phyloP scores from a whole-genome alignment of 495 filamentous ascomycete species.

The Podospora fimiseda region DNA sequence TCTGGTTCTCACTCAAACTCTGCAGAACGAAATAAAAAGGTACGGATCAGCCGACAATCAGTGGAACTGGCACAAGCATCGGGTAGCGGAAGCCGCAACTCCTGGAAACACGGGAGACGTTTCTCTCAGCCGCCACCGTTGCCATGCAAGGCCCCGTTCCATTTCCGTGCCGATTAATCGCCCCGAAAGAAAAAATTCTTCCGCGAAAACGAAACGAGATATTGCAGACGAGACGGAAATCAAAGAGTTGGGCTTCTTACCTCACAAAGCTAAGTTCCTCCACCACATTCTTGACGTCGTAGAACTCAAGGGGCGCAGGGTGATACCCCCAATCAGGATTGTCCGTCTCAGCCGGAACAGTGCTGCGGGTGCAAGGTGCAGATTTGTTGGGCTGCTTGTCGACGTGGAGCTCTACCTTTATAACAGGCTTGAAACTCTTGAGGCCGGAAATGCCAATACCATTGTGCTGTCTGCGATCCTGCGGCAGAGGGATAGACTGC shows the following conservation, averaged over 20 bases:
- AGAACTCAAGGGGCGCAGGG: slow-evolving; percentile 31
- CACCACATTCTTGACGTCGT: slow-evolving; percentile 32
- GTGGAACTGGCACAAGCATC: neutral
- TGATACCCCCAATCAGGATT: slow-evolving; percentile 35
- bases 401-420: slow-evolving; percentile 77
- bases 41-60: neutral
- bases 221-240: neutral
- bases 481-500: slow-evolving; percentile 35
- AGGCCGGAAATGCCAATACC: slow-evolving; percentile 23
- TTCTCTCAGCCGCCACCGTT: neutral
- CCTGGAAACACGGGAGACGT: neutral
- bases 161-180: neutral
- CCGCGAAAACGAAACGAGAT: neutral
- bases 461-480: slow-evolving; percentile 10
- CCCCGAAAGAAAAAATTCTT: slow-evolving; percentile 2
- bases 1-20: too few relatives aligned
- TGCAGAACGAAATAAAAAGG: neutral
- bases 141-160: neutral
- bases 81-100: neutral
- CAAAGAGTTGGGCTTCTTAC: slow-evolving; percentile 25
- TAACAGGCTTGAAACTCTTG: slow-evolving; percentile 32
- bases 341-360: slow-evolving; percentile 27
- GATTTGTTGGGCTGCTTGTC: slow-evolving; percentile 44
- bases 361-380: slow-evolving; percentile 28
- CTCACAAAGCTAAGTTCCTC: slow-evolving; percentile 44